A percentile compares a stretch with the other conserved stretches of the same genome.
Evolutionary conservation across 225 moss, liverwort and hornwort species (phyloP).

Genomic region (Polytrichum commune): DNA sequence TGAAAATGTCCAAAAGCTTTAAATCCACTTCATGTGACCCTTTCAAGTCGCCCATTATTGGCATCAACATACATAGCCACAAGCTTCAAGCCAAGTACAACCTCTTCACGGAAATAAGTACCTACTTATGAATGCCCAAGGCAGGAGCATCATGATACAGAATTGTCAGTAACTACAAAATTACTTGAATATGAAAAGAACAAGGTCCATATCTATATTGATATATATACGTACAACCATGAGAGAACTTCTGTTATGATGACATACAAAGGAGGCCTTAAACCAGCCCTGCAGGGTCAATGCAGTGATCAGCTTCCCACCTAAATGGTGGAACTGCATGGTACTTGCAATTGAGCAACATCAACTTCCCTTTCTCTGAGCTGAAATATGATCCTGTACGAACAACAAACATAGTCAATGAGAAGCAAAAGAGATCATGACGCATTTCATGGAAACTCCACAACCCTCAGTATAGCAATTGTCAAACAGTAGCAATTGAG

Average conservation of each 20-base stretch:
- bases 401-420: neutral
- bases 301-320: neutral
- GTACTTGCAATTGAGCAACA: neutral
- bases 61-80: no score
- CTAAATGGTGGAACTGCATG: neutral
- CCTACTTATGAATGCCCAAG: no score
- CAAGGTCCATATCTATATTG: neutral
- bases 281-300: neutral
- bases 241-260: neutral
- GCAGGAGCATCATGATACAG: no score
- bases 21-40: no score
- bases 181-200: no score
- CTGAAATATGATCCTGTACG: slow-evolving; percentile 8
- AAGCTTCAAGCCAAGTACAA: no score
- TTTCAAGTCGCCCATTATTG: no score
- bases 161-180: no score
- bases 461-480: neutral
- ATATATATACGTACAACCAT: neutral
- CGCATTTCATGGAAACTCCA: neutral
- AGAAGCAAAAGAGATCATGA: neutral
- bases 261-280: neutral
- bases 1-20: no score
- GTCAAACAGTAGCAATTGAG: neutral
- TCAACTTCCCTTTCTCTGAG: slow-evolving; percentile 9
- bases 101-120: no score